Conservation (phyloP, 2,329 filamentous ascomycete species). For the Colletotrichum sp. region DNA sequence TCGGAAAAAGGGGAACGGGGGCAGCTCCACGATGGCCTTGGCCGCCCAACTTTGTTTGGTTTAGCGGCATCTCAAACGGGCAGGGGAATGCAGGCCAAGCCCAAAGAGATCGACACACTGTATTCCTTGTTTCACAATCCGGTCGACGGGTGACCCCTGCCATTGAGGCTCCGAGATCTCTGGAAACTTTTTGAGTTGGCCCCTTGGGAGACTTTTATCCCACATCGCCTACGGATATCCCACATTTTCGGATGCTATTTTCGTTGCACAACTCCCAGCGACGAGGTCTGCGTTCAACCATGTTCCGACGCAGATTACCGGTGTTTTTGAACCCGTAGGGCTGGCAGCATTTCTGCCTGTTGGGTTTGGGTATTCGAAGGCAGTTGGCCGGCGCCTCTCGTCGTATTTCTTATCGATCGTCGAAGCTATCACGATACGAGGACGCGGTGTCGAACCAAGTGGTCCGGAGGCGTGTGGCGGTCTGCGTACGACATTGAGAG, state of each 20-base stretch:
- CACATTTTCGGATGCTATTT: neutral
- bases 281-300: neutral
- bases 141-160: neutral
- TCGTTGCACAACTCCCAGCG: neutral
- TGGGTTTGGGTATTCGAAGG: neutral
- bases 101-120: neutral
- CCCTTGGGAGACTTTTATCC: neutral
- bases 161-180: neutral
- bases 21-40: neutral
- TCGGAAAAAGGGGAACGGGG: neutral
- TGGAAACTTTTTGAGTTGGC: neutral
- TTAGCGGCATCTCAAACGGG: neutral
- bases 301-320: slow-evolving; percentile 10
- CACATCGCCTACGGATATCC: neutral
- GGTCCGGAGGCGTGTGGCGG: neutral
- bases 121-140: slow-evolving; percentile 13
- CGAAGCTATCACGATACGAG: neutral
- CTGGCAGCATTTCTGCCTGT: slow-evolving; percentile 1
- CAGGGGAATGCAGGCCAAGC: neutral
- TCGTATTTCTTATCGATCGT: neutral
- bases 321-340: neutral
- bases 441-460: neutral
- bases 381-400: neutral
- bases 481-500: neutral
- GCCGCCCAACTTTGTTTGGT: neutral